Evolutionary conservation across 129 eudicot genomes (phyloP), one percentile per base, ranked within the genome.

Genomic region (Arctium minus): DNA sequence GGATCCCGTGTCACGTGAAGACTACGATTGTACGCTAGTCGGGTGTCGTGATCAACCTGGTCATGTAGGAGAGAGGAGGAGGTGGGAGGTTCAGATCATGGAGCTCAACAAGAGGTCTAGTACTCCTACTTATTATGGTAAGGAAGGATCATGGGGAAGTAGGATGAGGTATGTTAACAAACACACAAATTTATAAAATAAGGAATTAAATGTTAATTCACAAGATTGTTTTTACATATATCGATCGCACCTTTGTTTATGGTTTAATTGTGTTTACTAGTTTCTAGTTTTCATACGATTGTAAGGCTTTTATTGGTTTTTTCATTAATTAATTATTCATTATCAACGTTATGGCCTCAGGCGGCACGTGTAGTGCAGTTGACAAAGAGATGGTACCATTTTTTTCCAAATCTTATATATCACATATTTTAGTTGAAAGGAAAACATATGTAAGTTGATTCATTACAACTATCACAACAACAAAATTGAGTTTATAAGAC

Each of bases 1-100:
- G 15, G 89, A 86, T 70, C 89, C 89, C 15, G 73, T 53, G 27
- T 79, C 39, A 7, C 84, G 86, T 48, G 70, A 75, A 48, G 81
- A 86, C 74, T 86, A 86, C 8, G 86, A 86, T 79, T 53, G 53
- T 70, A 38, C 77, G 8, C 84, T 86, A 5, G 68, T 60, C 73
- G 78, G 22, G 38, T 48, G 36, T 73, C 37, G 70, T 29, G 72
- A 60, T 60, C 68, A 81, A 27, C 18, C 22, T 71, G 80, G 82
- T 48, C 62, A 82, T 69, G 67, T 17, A 4, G 67, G 67, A 56
- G 67, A 56, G 67, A 74, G 75, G 30, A n/a, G 60, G 36, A 62
- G 60, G 18, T 81, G 85, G 85, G 80, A 81, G 69, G 46, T 40
- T 74, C 85, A 81, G 40, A 37, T 81, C 44, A 17, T 74, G 44